Conservation (phyloP, 1,284 basidiomycete genomes). For the Fomitopsis schrenkii region DNA sequence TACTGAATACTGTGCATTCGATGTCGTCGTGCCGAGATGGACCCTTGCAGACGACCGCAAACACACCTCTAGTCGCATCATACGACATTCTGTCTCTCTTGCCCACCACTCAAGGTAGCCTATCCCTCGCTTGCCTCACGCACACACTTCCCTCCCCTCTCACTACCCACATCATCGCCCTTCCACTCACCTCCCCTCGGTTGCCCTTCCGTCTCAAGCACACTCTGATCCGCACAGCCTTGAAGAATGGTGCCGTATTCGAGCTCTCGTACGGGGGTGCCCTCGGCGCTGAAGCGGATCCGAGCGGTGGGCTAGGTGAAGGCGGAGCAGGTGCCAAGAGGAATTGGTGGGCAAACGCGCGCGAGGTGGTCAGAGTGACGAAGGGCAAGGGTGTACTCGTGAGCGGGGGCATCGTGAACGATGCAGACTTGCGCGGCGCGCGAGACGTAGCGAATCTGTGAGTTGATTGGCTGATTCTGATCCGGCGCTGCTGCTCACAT, state of each 20-base stretch:
- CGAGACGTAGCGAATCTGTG: constrained; percentile 74
- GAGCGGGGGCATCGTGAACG: constrained; percentile 55
- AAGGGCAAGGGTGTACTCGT: constrained; percentile 73
- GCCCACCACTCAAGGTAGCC: constrained; percentile 68
- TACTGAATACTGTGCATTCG: neutral
- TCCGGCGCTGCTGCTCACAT: neutral
- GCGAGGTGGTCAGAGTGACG: constrained; percentile 71
- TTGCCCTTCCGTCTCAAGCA: constrained; percentile 81
- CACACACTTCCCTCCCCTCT: constrained; percentile 76
- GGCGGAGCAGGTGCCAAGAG: constrained; percentile 53
- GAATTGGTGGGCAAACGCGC: constrained; percentile 79
- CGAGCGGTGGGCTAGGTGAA: constrained; percentile 44
- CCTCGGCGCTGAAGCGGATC: constrained; percentile 54
- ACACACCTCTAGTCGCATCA: constrained; percentile 46
- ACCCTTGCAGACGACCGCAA: constrained; percentile 52
- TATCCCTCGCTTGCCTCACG: constrained; percentile 77
- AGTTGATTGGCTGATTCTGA: constrained; percentile 19
- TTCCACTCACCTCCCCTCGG: constrained; percentile 77
- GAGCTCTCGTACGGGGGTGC: constrained; percentile 78
- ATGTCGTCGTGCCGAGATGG: neutral
- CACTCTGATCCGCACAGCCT: constrained; percentile 74
- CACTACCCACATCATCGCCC: constrained; percentile 78
- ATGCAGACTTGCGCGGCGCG: constrained; percentile 61
- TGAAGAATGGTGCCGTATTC: constrained; percentile 82
- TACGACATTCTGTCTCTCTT: constrained; percentile 78